Evolutionary conservation across 2,329 filamentous ascomycete genomes (phyloP), one percentile per base, ranked within the genome.

Genomic region (Cordyceps fumosorosea): DNA sequence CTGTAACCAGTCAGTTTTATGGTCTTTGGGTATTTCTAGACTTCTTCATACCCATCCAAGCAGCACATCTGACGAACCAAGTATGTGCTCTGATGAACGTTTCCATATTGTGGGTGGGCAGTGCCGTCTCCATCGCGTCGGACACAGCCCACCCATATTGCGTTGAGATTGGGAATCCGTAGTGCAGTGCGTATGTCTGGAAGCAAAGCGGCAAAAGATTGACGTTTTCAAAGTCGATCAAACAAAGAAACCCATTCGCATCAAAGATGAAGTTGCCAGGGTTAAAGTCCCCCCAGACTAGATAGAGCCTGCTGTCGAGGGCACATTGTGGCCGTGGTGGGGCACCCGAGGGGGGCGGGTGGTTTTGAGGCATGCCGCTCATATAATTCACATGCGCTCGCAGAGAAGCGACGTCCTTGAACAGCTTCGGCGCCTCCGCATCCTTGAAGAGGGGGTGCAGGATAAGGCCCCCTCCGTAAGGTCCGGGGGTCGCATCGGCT

Each of bases 201-300:
- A 56, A 56, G 18, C 37, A 42, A 20, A 22, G 53, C 20, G 53
- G 53, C 26, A 45, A 10, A 14, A 56, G 22, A 20, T n/a, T 45
- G 22, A 20, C 34, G 29, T 56, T 14, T 11, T 26, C 53, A 45
- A 56, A 45, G 37, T 45, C 37, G 5, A 44, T 42, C 5, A 45
- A 29, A 12, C 34, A 56, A n/a, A 56, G 22, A 42, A 8, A 5
- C 12, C 53, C 53, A 12, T 26, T n/a, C 1, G 34, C 53, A 20
- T 56, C 53, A 16, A 56, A 44, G 14, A 56, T 42, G 26, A 56
- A 56, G 53, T 56, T 44, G 53, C 53, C 53, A 16, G 53, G 37
- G 37, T 56, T 26, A 7, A 45, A 32, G 53, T 56, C 53, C 3
- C 6, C 20, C 14, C 24, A 32, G 5, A 56, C 53, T 11, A 56